Percentiles rank a stretch among this genome's conserved stretches.
phyloP scores from a whole-genome alignment of 2,329 filamentous ascomycete genomes.

The Sarocladium strictum region DNA sequence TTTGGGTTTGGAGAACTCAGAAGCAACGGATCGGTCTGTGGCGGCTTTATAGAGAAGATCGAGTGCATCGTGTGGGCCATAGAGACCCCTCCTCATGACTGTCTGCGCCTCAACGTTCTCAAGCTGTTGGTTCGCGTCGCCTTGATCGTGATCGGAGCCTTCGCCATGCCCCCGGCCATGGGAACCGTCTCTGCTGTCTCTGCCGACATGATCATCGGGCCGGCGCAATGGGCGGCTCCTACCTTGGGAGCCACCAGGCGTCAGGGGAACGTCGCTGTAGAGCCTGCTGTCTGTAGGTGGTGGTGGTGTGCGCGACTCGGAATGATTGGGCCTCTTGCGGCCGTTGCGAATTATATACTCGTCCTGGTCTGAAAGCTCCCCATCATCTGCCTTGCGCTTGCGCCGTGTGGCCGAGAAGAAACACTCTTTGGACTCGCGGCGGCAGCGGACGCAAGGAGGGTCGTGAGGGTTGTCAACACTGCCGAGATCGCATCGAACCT shows the following conservation, averaged over 20 bases:
- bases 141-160: slow-evolving; percentile 25
- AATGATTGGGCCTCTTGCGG: slow-evolving; percentile 56
- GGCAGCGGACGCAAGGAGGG: slow-evolving; percentile 88
- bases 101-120: slow-evolving; percentile 60
- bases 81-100: slow-evolving; percentile 67
- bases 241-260: slow-evolving; percentile 60
- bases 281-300: slow-evolving; percentile 24
- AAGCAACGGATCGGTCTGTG: slow-evolving; percentile 21
- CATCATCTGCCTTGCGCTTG: slow-evolving; percentile 74
- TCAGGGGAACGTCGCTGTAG: slow-evolving; percentile 51
- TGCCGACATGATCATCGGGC: slow-evolving; percentile 36
- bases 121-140: slow-evolving; percentile 54
- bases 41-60: slow-evolving; percentile 87
- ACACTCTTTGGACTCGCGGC: slow-evolving; percentile 92
- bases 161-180: slow-evolving; percentile 16
- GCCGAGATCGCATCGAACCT: slow-evolving; percentile 57
- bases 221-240: slow-evolving; percentile 60
- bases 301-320: slow-evolving; percentile 20
- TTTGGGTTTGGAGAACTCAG: slow-evolving; percentile 4
- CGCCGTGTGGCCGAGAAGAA: slow-evolving; percentile 92
- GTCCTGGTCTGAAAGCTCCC: slow-evolving; percentile 44
- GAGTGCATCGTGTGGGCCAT: slow-evolving; percentile 86
- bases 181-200: slow-evolving; percentile 21
- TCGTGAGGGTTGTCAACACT: slow-evolving; percentile 91
- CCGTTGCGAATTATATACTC: slow-evolving; percentile 70